phyloP scores from a whole-genome alignment of 2,329 filamentous ascomycete genomes.

The Trichoderma sp. region DNA sequence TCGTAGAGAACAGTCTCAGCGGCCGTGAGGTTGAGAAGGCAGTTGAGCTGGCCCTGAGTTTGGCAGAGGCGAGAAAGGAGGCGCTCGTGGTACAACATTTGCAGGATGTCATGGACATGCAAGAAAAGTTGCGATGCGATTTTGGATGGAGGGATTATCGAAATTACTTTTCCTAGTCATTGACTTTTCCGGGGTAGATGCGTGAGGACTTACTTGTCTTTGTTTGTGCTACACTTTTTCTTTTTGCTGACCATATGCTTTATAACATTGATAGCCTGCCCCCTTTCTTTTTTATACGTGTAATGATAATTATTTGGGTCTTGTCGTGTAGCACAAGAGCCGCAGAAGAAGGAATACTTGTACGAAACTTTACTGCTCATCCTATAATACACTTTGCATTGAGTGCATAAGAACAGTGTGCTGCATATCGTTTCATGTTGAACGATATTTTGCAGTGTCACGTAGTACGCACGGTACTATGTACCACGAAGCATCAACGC shows the following conservation, averaged over 20 bases:
- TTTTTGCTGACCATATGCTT: not conserved
- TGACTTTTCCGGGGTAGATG: not conserved
- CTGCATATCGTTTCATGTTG: not conserved
- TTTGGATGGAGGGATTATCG: constrained; percentile 49
- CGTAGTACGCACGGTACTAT: not conserved
- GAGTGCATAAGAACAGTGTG: not conserved
- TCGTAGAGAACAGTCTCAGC: constrained; percentile 68
- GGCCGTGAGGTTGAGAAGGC: constrained; percentile 83
- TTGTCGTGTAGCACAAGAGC: not conserved
- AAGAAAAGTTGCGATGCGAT: constrained; percentile 80
- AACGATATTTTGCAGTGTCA: not conserved
- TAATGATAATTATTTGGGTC: too few relatives aligned
- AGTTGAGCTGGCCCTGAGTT: constrained; percentile 78
- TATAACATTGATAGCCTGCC: not conserved
- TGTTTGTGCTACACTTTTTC: not conserved
- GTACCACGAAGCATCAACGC: not conserved
- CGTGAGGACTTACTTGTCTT: not conserved
- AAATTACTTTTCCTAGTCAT: not conserved
- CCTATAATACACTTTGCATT: not conserved
- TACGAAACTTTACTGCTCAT: not conserved
- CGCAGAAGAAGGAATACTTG: not conserved
- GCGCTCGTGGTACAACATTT: constrained; percentile 79
- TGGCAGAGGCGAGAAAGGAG: constrained; percentile 75
- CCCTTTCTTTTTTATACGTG: not conserved
- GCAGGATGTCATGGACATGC: constrained; percentile 79